phyloP scores from a whole-genome alignment of 1,284 basidiomycete species.

The Agroathelia rolfsii region DNA sequence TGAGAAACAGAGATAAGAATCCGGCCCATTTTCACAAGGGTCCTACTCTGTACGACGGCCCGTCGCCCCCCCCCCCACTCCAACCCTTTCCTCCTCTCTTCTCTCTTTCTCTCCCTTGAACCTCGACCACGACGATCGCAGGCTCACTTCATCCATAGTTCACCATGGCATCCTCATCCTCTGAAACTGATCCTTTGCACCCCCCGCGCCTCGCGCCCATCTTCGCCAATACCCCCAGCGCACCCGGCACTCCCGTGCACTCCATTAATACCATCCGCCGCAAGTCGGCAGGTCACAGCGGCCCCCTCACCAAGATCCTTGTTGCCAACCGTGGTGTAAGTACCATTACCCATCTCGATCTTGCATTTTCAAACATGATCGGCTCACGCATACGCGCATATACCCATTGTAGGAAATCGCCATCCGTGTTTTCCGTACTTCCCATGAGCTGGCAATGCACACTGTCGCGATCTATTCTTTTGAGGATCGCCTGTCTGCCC shows the following conservation, averaged over 20 bases:
- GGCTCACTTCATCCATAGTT: slow-evolving; percentile 4
- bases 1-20: too few species aligned
- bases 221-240: slow-evolving; percentile 62
- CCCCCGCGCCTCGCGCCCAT: slow-evolving; percentile 64
- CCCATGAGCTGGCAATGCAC: slow-evolving; percentile 98
- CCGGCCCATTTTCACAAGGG: too few species aligned
- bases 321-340: slow-evolving; percentile 92
- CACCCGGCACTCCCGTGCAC: slow-evolving; percentile 71
- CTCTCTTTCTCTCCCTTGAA: slow-evolving; percentile 4
- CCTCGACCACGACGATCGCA: slow-evolving; percentile 30
- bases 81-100: too few species aligned
- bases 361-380: slow-evolving; percentile 1
- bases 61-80: too few species aligned
- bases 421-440: slow-evolving; percentile 96
- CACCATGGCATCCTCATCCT: slow-evolving; percentile 35
- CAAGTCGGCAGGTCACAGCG: slow-evolving; percentile 84
- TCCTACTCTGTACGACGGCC: too few species aligned
- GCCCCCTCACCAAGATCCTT: slow-evolving; percentile 86
- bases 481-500: slow-evolving; percentile 94
- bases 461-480: slow-evolving; percentile 98
- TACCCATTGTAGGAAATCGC: slow-evolving; percentile 79
- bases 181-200: slow-evolving; percentile 34
- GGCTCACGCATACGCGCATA: slow-evolving; percentile 6
- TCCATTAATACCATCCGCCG: slow-evolving; percentile 88
- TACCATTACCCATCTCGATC: slow-evolving; percentile 12